Evolutionary conservation across 305 asterid species (phyloP), one percentile per base, ranked within the genome.

Genomic region (Rubia peregrina): DNA sequence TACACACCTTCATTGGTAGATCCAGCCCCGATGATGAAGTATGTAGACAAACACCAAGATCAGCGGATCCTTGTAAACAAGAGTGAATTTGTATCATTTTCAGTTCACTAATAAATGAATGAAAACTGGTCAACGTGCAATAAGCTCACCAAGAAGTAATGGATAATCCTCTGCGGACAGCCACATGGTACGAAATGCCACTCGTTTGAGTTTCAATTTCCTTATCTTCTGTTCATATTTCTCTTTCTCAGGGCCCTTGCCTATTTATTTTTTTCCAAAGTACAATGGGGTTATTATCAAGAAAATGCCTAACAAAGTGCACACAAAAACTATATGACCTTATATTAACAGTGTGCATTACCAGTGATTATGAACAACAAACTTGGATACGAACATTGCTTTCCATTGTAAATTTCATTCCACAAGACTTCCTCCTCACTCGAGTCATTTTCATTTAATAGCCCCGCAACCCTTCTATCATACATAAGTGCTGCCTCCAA

Each of bases 111-210:
- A 21, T 71, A 65, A 33, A 42, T 24, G 30, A 16, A 21, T 57
- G 30, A 43, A 66, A 72, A 65, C 66, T 78, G 51, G 40, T 9
- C 24, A 65, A 67, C 21, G 36, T 57, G 33, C 55, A 70, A 55
- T 44, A 40, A 57, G 33, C 78, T 75, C 80, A 94, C 98, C 98
- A 83, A 94, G 97, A 85, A 89, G 98, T 78, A 94, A 71, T 1
- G 96, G 96, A 77, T 94, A 94, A 78, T 89, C 98, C 88, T 94
- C 96, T 26, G 98, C 96, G 6, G 96, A 77, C 71, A 94, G 76
- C 98, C 97, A 94, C 96, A 91, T 91, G 44, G 97, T 94, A 30
- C 97, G 96, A 77, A 89, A 89, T 71, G 98, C 96, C n/a, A 89
- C 96, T 53, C 98, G 96, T 76, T 85, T 89, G 65, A 89, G 96